Conservation (phyloP, 306 rosid genomes). For the Vigna radiata region DNA sequence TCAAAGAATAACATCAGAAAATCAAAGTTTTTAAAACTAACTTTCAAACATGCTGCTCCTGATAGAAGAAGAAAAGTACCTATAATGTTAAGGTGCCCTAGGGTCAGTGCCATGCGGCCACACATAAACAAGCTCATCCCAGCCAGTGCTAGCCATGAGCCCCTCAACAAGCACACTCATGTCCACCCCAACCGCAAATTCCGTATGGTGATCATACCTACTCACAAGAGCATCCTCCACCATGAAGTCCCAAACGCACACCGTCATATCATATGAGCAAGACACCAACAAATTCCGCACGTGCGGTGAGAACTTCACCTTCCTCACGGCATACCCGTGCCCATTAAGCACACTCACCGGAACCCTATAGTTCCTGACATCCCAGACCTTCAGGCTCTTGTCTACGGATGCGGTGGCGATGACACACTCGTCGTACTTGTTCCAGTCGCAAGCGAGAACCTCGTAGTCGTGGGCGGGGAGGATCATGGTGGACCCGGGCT, state of each 20-base stretch:
- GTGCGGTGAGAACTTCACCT: slow-evolving; percentile 83
- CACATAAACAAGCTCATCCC: slow-evolving; percentile 94
- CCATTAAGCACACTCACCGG: slow-evolving; percentile 81
- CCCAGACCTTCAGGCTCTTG: slow-evolving; percentile 88
- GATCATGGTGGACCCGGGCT: slow-evolving; percentile 82
- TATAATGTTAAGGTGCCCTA: slow-evolving; percentile 65
- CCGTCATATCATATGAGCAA: slow-evolving; percentile 92
- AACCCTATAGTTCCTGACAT: slow-evolving; percentile 65
- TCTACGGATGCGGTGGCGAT: slow-evolving; percentile 86
- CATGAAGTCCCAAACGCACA: slow-evolving; percentile 90
- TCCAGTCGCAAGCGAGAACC: slow-evolving; percentile 85
- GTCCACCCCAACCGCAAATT: slow-evolving; percentile 92
- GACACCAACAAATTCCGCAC: slow-evolving; percentile 67
- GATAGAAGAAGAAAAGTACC: slow-evolving; percentile 1
- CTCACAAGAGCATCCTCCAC: slow-evolving; percentile 89
- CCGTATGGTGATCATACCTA: slow-evolving; percentile 85
- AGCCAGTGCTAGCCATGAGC: slow-evolving; percentile 85
- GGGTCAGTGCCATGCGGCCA: slow-evolving; percentile 98
- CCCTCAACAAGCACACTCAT: slow-evolving; percentile 96
- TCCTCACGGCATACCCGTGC: slow-evolving; percentile 83
- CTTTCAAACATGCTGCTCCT: neutral
- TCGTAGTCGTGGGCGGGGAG: slow-evolving; percentile 81
- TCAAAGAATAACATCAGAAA: slow-evolving; percentile 9
- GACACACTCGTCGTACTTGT: slow-evolving; percentile 85
- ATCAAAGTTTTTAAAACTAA: neutral